A percentile compares a stretch with the other conserved stretches of the same genome.
Conservation (phyloP, 768 basidiomycete genomes). For the Lactarius deliciosus region DNA sequence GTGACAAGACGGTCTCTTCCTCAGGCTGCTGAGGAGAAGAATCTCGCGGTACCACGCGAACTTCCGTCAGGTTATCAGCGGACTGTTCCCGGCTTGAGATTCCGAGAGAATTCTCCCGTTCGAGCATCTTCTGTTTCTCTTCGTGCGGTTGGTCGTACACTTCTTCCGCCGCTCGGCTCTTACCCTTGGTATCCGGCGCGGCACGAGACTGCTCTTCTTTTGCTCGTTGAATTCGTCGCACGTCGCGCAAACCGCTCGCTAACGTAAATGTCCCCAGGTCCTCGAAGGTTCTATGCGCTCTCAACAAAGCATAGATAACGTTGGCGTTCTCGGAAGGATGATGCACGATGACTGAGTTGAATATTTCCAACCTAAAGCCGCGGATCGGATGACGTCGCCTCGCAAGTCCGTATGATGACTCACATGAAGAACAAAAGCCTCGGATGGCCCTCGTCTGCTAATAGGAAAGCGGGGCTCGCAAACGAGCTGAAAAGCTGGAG, state of each 20-base stretch:
- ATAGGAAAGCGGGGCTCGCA: conserved; percentile 81
- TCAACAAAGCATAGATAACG: conserved; percentile 80
- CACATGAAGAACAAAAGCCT: conserved; percentile 89
- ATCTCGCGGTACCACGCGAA: conserved; percentile 28
- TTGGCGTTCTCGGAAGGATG: conserved; percentile 85
- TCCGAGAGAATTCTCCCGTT: conserved; percentile 45
- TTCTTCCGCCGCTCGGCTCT: conserved; percentile 41
- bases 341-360: conserved; percentile 81
- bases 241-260: conserved; percentile 78
- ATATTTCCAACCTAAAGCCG: conserved; percentile 73
- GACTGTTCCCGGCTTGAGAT: conserved; percentile 27
- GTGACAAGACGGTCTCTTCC: conserved; percentile 32
- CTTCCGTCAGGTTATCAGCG: conserved; percentile 25
- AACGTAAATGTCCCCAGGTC: conserved; percentile 92
- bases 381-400: conserved; percentile 2
- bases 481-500: conserved; percentile 91
- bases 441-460: conserved; percentile 95
- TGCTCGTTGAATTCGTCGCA: conserved; percentile 67
- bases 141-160: conserved; percentile 46
- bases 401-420: conserved; percentile 32
- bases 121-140: conserved; percentile 69
- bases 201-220: conserved; percentile 62
- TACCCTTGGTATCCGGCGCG: conserved; percentile 41
- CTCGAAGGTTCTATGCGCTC: conserved; percentile 83
- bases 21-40: conserved; percentile 25